Percentiles rank a stretch among this genome's conserved stretches.
phyloP scores from a whole-genome alignment of 202 grass and related monocot genomes.

The Musa balbisiana region DNA sequence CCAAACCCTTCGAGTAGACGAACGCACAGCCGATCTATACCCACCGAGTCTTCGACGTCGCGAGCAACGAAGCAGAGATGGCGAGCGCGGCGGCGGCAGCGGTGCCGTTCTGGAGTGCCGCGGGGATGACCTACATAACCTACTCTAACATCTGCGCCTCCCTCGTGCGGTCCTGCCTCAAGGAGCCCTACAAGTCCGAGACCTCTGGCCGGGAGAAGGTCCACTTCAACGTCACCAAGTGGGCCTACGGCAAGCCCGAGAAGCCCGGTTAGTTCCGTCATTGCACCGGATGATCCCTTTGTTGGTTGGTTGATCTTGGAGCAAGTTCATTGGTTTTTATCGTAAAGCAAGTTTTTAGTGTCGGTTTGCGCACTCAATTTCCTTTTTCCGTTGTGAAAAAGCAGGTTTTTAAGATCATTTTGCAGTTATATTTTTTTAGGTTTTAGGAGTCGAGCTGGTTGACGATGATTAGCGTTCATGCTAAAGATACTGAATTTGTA shows the following conservation, averaged over 20 bases:
- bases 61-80: neutral
- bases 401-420: too few species aligned
- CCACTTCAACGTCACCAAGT: neutral
- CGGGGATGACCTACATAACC: neutral
- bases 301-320: neutral
- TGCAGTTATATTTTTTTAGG: too few species aligned
- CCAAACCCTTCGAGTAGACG: too few species aligned
- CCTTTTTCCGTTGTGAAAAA: too few species aligned
- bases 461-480: too few species aligned
- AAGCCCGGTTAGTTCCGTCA: neutral
- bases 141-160: slow-evolving; percentile 1
- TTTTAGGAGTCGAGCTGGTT: too few species aligned
- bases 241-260: neutral
- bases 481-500: too few species aligned
- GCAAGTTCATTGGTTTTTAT: too few species aligned
- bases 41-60: too few species aligned
- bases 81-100: neutral
- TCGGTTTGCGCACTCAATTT: too few species aligned
- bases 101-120: neutral
- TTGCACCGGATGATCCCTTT: neutral
- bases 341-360: too few species aligned
- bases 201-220: neutral
- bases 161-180: neutral
- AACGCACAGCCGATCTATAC: too few species aligned
- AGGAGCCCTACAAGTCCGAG: neutral